phyloP scores from a whole-genome alignment of 805 yeast genomes.

The Lachancea thermotolerans region DNA sequence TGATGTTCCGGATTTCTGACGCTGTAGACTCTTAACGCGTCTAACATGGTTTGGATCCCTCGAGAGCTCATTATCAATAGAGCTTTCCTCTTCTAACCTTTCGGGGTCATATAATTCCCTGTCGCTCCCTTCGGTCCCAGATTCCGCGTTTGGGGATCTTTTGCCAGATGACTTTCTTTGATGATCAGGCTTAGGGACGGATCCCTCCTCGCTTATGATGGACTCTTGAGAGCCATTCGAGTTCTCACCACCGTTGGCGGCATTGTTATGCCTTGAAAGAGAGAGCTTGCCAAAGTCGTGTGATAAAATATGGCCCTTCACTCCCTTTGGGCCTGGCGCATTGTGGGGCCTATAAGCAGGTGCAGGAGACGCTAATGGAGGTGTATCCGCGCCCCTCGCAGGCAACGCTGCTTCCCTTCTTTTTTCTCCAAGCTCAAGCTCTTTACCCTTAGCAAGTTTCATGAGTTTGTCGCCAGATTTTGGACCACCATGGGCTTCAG shows the following conservation, averaged over 20 bases:
- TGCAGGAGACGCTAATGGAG: conserved; percentile 1
- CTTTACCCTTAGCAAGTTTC: conserved; percentile 16
- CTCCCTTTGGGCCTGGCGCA: conserved; percentile 11
- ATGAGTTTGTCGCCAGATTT: conserved; percentile 8
- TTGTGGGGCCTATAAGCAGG: conserved; percentile 8
- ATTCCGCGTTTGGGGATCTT: not conserved
- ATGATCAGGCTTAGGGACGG: not conserved
- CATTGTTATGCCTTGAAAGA: conserved; percentile 9
- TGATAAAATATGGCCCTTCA: conserved; percentile 10
- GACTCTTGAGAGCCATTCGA: conserved; percentile 17
- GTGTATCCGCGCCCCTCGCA: not conserved
- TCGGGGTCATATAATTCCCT: not conserved
- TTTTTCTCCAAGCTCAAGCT: conserved; percentile 18
- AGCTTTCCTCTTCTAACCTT: conserved; percentile 1
- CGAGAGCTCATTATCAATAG: conserved; percentile 9
- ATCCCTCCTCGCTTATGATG: conserved; percentile 19
- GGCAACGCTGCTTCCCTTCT: conserved; percentile 11
- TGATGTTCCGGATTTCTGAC: not conserved
- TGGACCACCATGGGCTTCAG: conserved; percentile 1
- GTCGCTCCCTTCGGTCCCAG: not conserved
- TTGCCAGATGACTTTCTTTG: not conserved
- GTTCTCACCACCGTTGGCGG: not conserved
- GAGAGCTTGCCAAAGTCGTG: conserved; percentile 19
- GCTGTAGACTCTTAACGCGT: conserved; percentile 8
- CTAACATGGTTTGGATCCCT: conserved; percentile 4